Base-by-base conservation (phyloP, 2,329 filamentous ascomycete species). In the Tolypocladium sp. region DNA sequence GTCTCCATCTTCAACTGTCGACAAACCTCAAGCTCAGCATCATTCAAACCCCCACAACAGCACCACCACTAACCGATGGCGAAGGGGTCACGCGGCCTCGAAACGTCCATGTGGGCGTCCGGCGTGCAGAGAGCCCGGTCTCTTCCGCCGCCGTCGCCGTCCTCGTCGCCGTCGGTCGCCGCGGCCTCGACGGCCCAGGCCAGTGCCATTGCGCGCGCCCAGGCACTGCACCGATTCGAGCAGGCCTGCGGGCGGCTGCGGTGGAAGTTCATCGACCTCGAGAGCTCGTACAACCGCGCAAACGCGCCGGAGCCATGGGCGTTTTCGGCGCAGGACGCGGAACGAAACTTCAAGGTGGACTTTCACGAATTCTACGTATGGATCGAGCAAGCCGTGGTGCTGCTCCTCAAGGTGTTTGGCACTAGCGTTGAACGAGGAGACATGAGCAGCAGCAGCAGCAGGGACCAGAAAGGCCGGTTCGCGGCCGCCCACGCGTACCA, bases 311-410 rank as follows among this genome's bases (percentile, higher is more conserved):
- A 69, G 1, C 66, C 69, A 1, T 69, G 65, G 40, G 71, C 68
- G 46, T 74, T 77, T 52, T 65, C 71, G 0, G 65, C 68, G 25
- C 68, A 70, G 6, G 79, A 82, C 63, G 81, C 81, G 0, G 84
- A 87, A 70, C 78, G 83, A 20, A 90, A 90, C 79, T 91, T 91
- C 76, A 90, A 91, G 70, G 79, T 91, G 9, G 88, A 91, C 67
- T 91, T 91, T 63, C 86, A 89, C 71, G 88, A 91, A 67, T 91
- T 87, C 70, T 91, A 91, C 73, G 83, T 84, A 57, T 79, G 89
- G 41, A 80, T 91, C 8, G 88, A 91, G 72, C 83, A 88, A 37
- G 87, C 86, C 0, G 76, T 91, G 9, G 85, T 89, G 1, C 82
- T 87, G 54, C 74, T 89, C 1, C 79, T 89, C n/a, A 79, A 79